Conservation (phyloP, 805 yeast genomes). For the Wickerhamiella alocasiicola region DNA sequence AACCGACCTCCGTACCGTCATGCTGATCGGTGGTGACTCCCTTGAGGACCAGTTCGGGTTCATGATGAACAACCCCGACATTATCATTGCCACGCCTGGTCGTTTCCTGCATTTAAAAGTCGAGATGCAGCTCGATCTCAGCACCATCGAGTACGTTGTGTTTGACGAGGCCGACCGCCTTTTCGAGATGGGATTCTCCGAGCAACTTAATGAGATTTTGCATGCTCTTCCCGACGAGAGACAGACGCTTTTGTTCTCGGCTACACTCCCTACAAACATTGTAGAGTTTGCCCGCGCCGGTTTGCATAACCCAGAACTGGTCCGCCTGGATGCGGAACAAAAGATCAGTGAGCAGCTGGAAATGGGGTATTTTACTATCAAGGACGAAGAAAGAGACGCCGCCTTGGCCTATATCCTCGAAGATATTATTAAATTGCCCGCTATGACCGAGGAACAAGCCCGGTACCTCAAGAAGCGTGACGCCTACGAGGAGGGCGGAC, state of each 20-base stretch:
- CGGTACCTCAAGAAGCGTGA: slow-evolving; percentile 38
- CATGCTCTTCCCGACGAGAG: slow-evolving; percentile 71
- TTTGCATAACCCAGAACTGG: slow-evolving; percentile 77
- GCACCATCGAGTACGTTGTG: slow-evolving; percentile 75
- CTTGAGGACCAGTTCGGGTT: slow-evolving; percentile 87
- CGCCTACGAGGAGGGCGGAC: slow-evolving; percentile 38
- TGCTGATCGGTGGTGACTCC: slow-evolving; percentile 97
- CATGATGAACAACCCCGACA: slow-evolving; percentile 91
- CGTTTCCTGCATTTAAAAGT: slow-evolving; percentile 89
- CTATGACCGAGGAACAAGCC: slow-evolving; percentile 59
- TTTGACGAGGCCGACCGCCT: slow-evolving; percentile 96
- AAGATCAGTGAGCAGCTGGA: slow-evolving; percentile 84
- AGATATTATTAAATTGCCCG: slow-evolving; percentile 73
- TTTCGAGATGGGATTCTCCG: slow-evolving; percentile 93
- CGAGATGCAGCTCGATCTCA: slow-evolving; percentile 83
- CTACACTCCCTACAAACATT: slow-evolving; percentile 82
- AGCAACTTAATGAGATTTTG: slow-evolving; percentile 78
- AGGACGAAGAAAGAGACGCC: slow-evolving; percentile 81
- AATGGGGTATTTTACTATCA: slow-evolving; percentile 68
- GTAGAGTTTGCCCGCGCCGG: slow-evolving; percentile 99
- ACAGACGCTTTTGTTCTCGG: slow-evolving; percentile 84
- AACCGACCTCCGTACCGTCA: slow-evolving; percentile 65
- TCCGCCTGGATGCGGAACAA: slow-evolving; percentile 83
- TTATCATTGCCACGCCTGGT: slow-evolving; percentile 95
- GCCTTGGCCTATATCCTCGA: slow-evolving; percentile 65